These are phyloP conservation scores for Pythium rishiriense DNA, from an alignment of 352 stramenopile species.

Conservation along the genomic window DNA sequence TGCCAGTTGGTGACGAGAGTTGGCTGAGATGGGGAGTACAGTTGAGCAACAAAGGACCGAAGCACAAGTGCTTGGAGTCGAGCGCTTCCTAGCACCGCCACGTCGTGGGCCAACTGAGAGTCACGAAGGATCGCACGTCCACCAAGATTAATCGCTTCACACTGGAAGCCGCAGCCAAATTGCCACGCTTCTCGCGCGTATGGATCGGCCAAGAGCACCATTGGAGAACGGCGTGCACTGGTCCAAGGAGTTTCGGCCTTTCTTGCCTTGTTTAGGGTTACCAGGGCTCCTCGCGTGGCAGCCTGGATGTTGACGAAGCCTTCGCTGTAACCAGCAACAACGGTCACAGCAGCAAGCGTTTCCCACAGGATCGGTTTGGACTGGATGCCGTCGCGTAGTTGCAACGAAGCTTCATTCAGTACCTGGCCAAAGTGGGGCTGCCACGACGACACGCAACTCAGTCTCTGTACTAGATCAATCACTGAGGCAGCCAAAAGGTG, in stretches of 20 bases:
- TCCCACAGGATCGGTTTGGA: not conserved
- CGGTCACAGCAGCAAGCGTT: not conserved
- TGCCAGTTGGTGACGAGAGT: no score
- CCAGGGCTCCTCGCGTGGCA: not conserved
- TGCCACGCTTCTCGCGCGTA: not conserved
- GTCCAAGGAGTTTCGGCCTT: not conserved
- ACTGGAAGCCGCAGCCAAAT: not conserved
- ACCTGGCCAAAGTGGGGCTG: not conserved
- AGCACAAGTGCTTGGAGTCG: not conserved
- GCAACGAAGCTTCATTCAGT: not conserved
- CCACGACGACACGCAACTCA: conserved; percentile 1
- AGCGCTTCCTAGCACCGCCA: not conserved
- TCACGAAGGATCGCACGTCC: not conserved
- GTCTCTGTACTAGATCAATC: conserved; percentile 1
- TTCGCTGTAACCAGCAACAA: conserved; percentile 15
- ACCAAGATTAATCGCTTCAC: not conserved
- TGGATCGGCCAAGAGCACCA: not conserved
- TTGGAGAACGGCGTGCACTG: not conserved
- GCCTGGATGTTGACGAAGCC: conserved; percentile 8
- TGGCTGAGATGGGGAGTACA: not conserved
- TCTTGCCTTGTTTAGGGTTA: not conserved
- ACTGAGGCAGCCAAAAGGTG: not conserved
- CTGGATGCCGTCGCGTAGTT: not conserved
- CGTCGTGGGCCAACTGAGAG: not conserved
- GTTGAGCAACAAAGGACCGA: not conserved